phyloP scores from a whole-genome alignment of 2,329 filamentous ascomycete genomes.

The Pseudogymnoascus sp. region DNA sequence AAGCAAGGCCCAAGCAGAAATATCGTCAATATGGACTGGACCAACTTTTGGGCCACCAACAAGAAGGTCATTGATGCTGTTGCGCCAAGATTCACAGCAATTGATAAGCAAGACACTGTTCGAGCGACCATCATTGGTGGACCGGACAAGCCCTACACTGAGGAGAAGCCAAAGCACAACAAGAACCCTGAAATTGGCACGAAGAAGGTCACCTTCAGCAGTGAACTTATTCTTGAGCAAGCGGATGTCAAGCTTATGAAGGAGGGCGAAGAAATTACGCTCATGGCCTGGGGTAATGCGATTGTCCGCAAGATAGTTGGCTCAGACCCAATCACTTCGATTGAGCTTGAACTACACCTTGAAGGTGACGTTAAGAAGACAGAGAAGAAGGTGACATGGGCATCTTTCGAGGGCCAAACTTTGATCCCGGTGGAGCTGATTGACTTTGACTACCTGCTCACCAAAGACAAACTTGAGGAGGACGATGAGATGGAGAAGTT shows the following conservation, averaged over 20 bases:
- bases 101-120: conserved; percentile 63
- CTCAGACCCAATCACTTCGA: conserved; percentile 52
- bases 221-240: conserved; percentile 74
- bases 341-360: conserved; percentile 82
- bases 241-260: conserved; percentile 75
- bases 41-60: conserved; percentile 50
- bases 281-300: conserved; percentile 95
- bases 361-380: conserved; percentile 92
- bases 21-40: conserved; percentile 79
- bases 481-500: conserved; percentile 81
- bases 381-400: conserved; percentile 94
- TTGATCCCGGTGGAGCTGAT: conserved; percentile 78
- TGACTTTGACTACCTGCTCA: conserved; percentile 92
- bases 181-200: conserved; percentile 81
- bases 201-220: conserved; percentile 78
- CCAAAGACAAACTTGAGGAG: conserved; percentile 87
- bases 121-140: conserved; percentile 61
- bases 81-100: conserved; percentile 63
- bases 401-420: conserved; percentile 67
- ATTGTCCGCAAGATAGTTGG: conserved; percentile 62
- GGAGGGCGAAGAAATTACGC: conserved; percentile 81
- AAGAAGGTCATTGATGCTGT: conserved; percentile 60
- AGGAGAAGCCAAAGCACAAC: conserved; percentile 77
- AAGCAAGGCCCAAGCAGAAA: conserved; percentile 79
- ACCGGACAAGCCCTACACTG: conserved; percentile 52